Conservation (phyloP, 495 filamentous ascomycete species). For the Annulohypoxylon nitens region DNA sequence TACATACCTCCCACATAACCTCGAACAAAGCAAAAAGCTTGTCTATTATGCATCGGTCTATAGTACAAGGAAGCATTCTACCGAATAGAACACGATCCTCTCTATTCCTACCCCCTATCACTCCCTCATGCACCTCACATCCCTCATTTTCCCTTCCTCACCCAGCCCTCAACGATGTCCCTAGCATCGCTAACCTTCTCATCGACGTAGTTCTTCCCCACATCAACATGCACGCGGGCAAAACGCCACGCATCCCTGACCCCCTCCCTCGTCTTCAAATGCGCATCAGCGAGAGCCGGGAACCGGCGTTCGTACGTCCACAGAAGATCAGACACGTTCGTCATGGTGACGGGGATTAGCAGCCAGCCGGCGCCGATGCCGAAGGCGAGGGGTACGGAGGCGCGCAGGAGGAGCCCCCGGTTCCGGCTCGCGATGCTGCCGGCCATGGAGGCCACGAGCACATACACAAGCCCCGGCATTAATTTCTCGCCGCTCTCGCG, state of each 20-base stretch:
- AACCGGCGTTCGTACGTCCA: slow-evolving; percentile 92
- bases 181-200: slow-evolving; percentile 79
- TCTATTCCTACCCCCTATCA: slow-evolving; percentile 68
- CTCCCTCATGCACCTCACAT: too few relatives aligned
- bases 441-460: slow-evolving; percentile 91
- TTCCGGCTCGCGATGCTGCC: slow-evolving; percentile 89
- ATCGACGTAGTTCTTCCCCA: slow-evolving; percentile 78
- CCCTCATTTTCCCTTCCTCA: slow-evolving; percentile 82
- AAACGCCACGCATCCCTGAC: slow-evolving; percentile 77
- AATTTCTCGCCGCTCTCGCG: slow-evolving; percentile 84
- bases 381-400: slow-evolving; percentile 75
- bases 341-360: slow-evolving; percentile 81
- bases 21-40: slow-evolving; percentile 39
- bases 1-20: slow-evolving; percentile 5
- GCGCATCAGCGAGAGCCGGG: slow-evolving; percentile 82
- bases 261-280: slow-evolving; percentile 73
- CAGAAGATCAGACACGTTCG: slow-evolving; percentile 83
- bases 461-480: slow-evolving; percentile 87
- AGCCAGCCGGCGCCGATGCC: slow-evolving; percentile 80
- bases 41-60: slow-evolving; percentile 45
- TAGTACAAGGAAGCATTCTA: slow-evolving; percentile 38
- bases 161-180: slow-evolving; percentile 85
- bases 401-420: slow-evolving; percentile 82
- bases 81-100: neutral
- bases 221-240: slow-evolving; percentile 75